Conservation (phyloP, 1,284 basidiomycete species). For the Hemileia vastatrix region DNA sequence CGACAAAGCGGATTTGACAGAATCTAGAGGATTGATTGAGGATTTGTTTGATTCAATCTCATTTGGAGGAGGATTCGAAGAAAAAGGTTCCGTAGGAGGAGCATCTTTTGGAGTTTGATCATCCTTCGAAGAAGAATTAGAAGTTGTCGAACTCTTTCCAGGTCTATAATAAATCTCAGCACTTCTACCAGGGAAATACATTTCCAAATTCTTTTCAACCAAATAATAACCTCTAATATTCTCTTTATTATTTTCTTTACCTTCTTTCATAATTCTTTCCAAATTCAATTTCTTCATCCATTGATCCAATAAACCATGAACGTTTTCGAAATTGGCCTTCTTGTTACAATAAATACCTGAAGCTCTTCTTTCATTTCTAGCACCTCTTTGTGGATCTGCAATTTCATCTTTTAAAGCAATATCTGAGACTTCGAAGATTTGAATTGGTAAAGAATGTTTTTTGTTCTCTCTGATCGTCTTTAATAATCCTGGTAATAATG, state of each 20-base stretch:
- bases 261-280: conserved; percentile 25
- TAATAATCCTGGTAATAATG: conserved; percentile 36
- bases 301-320: conserved; percentile 38
- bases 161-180: background rate
- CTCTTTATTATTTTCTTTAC: too few species aligned
- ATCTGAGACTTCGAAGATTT: conserved; percentile 40
- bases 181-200: background rate
- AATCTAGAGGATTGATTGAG: conserved; percentile 7
- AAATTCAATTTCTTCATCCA: conserved; percentile 35
- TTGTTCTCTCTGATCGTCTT: conserved; percentile 42
- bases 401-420: conserved; percentile 36
- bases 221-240: too few species aligned
- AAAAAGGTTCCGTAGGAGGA: background rate
- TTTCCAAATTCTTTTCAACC: background rate
- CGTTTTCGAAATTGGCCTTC: conserved; percentile 38
- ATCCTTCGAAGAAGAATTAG: too few species aligned
- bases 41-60: conserved; percentile 14
- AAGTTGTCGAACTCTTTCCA: too few species aligned
- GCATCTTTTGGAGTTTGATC: too few species aligned
- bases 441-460: conserved; percentile 38
- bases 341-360: conserved; percentile 38
- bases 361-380: conserved; percentile 36
- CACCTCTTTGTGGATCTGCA: conserved; percentile 24
- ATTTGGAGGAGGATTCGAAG: background rate
- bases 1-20: background rate